A percentile compares a stretch with the other conserved stretches of the same genome.
Conservation (phyloP, 352 stramenopile species). For the Phytophthora pini region DNA sequence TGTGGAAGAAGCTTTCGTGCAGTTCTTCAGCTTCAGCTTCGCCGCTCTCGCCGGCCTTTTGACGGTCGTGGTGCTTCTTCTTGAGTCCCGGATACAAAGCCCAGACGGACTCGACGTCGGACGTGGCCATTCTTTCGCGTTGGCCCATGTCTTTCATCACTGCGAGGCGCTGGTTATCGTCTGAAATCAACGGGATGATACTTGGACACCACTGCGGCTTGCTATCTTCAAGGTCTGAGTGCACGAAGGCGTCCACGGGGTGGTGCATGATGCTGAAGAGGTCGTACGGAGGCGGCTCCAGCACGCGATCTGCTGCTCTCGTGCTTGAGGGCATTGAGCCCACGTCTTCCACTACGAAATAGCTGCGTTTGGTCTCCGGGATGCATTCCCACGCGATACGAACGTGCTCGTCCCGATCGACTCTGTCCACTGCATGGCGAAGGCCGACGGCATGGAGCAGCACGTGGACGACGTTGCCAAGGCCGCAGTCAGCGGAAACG, state of each 20-base stretch:
- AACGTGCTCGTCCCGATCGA: conserved; percentile 79
- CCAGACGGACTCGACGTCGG: conserved; percentile 82
- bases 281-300: conserved; percentile 61
- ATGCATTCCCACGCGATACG: conserved; percentile 86
- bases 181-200: conserved; percentile 65
- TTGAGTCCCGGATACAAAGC: conserved; percentile 67
- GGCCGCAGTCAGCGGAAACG: conserved; percentile 70
- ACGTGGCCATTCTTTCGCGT: conserved; percentile 69
- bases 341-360: conserved; percentile 71
- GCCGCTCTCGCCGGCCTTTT: conserved; percentile 43
- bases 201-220: conserved; percentile 69
- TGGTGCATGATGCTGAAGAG: conserved; percentile 91
- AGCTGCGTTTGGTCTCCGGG: conserved; percentile 62
- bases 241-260: conserved; percentile 71
- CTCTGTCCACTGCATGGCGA: conserved; percentile 72
- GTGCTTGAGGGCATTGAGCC: conserved; percentile 9
- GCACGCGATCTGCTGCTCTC: conserved; percentile 24
- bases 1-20: conserved; percentile 73
- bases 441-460: conserved; percentile 77
- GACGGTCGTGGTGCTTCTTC: conserved; percentile 45
- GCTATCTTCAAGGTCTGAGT: conserved; percentile 30
- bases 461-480: conserved; percentile 85
- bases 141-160: conserved; percentile 80
- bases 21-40: conserved; percentile 37
- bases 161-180: conserved; percentile 50